Evolutionary conservation across 768 basidiomycete genomes (phyloP).

Genomic region (Suillus tomentosus): DNA sequence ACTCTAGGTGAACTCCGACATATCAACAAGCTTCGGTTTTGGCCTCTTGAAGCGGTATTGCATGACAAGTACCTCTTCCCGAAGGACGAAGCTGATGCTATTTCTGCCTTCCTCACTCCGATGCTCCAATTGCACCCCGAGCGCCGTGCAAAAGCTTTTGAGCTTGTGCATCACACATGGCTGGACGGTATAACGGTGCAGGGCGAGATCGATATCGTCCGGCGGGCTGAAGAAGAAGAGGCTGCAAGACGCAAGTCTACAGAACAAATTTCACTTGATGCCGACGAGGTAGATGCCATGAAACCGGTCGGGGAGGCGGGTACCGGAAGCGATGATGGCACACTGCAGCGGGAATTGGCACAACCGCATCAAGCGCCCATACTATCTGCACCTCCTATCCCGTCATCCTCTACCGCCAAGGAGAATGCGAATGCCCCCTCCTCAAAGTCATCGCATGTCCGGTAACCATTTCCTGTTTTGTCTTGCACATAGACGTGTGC

Average conservation of each 20-base stretch:
- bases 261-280: conserved; percentile 21
- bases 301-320: conserved; percentile 55
- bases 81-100: conserved; percentile 74
- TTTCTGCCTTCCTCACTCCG: conserved; percentile 80
- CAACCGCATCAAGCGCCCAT: conserved; percentile 31
- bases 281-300: conserved; percentile 57
- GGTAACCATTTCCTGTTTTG: conserved; percentile 5
- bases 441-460: conserved; percentile 17
- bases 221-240: conserved; percentile 61
- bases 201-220: conserved; percentile 85
- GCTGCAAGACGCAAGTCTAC: conserved; percentile 23
- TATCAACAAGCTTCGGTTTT: conserved; percentile 91
- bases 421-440: conserved; percentile 17
- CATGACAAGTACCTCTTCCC: conserved; percentile 97
- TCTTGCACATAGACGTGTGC: conserved; percentile 7
- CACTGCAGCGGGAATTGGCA: background rate
- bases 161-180: conserved; percentile 87
- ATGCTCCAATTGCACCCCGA: conserved; percentile 92
- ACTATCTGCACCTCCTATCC: conserved; percentile 34
- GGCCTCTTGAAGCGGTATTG: conserved; percentile 80
- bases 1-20: conserved; percentile 79
- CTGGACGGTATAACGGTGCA: conserved; percentile 83
- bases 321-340: conserved; percentile 12
- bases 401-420: conserved; percentile 23
- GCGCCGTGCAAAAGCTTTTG: conserved; percentile 84